Evolutionary conservation across 106 monocot genomes (phyloP), one percentile per base, ranked within the genome.

Genomic region (Gastrodia elata): DNA sequence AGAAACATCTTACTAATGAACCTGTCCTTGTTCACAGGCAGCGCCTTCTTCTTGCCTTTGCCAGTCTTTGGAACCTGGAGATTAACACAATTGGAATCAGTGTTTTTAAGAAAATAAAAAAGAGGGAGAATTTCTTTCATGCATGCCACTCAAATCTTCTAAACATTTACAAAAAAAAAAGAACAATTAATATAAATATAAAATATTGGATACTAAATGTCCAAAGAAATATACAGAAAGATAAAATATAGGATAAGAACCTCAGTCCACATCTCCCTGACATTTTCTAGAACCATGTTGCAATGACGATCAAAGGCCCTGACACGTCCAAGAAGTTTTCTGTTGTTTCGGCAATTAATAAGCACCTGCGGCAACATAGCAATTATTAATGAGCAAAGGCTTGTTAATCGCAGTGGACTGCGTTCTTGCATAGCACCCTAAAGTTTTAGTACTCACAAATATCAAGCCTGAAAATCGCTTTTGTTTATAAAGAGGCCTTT

Each of bases 1-100:
- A 95, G 91, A 39, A 95, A 91, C 94, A 95, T 95, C 78, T 95
- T 95, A 55, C 89, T 89, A 68, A 95, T 95, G 80, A 95, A 89
- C 44, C 95, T 81, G 64, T 91, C 91, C 79, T 95, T 95, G 89
- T 91, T 91, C 40, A 95, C 85, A 3, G 89, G 91, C 1, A 89
- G 83, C 9, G 94, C 87, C 71, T 89, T 89, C 82, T 94, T 94
- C 87, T 95, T 91, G 18, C 95, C 95, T 49, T 95, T 91, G 8
- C 95, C 91, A 5, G 91, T 87, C 70, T 89, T 91, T 1, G 89
- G 95, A 43, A 92, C 75, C 91, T 95, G 76, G 34, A 80, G 15
- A 33, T 15, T 3, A 64, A 13, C 6, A 15, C 56, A 39, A 18
- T 37, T 69, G 28, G 13, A 35, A 6, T 5, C 22, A 28, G 5